phyloP scores from a whole-genome alignment of 345 rosid species.

The Mercurialis annua region DNA sequence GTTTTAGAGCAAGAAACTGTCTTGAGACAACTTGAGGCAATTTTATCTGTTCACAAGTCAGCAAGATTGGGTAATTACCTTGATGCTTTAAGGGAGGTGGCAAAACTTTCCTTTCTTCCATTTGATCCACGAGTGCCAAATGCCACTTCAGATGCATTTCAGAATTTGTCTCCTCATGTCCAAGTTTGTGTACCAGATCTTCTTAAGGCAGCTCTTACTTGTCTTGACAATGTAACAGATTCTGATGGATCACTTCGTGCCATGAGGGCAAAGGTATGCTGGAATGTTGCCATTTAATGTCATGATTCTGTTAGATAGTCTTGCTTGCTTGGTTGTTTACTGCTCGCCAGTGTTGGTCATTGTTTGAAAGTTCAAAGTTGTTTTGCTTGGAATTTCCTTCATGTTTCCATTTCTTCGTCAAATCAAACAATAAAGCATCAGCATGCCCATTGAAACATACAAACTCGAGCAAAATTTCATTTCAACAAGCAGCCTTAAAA shows the following conservation, averaged over 20 bases:
- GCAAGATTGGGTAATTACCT: conserved; percentile 60
- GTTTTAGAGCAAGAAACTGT: conserved; percentile 85
- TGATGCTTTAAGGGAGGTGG: conserved; percentile 88
- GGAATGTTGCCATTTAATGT: background rate
- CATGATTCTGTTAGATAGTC: background rate
- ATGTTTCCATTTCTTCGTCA: background rate
- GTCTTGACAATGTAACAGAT: conserved; percentile 82
- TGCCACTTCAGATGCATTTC: conserved; percentile 44
- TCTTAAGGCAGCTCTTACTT: conserved; percentile 71
- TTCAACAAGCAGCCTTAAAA: background rate
- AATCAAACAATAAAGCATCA: background rate
- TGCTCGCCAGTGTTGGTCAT: background rate
- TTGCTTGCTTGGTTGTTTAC: background rate
- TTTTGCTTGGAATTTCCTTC: background rate
- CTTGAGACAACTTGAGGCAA: conserved; percentile 93
- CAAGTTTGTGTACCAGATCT: conserved; percentile 88
- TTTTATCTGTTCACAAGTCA: conserved; percentile 71
- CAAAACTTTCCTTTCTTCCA: conserved; percentile 84
- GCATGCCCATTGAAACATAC: background rate
- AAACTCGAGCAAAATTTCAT: background rate
- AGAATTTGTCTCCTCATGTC: conserved; percentile 75
- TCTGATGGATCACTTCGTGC: conserved; percentile 87
- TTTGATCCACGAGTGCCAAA: conserved; percentile 82
- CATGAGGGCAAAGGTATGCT: conserved; percentile 82
- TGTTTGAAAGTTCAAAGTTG: background rate